Evolutionary conservation across 768 basidiomycete genomes (phyloP), one percentile per base, ranked within the genome.

Genomic region (Pisolithus albus): DNA sequence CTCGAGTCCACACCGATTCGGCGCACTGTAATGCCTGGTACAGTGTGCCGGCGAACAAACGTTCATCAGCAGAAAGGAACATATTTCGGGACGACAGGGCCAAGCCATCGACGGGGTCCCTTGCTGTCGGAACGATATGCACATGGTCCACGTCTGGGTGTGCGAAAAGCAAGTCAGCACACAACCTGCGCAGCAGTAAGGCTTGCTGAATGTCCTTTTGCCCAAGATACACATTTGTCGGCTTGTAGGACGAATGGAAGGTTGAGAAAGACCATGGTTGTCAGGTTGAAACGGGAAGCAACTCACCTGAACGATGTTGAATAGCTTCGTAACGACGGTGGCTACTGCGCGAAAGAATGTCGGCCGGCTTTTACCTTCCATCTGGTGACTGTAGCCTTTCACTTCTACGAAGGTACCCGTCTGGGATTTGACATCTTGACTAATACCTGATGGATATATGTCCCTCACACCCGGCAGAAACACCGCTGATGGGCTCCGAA

Each of bases 171-270:
- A 96, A 74, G 66, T 99, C 96, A 26, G 76, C 72, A 49, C 78
- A 77, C 68, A 98, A 73, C 4, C 83, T 81, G 32, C 86, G 84
- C 30, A 98, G 75, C 42, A 99, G 70, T 15, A 97, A 72, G 0
- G 88, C 92, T 65, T 99, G 96, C 63, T 99, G 96, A 49, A 99
- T 96, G 64, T 98, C 95, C 65, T 98, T 98, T 69, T 98, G 94
- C 1, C 96, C 95, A 56, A 99, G 96, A 67, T 98, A 97, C 19
- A 88, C 84, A 56, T 84, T 81, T 42, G 88, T 89, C 5, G 95
- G 95, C 92, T 95, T 65, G 30, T 19, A 18, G 5, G 21, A 5
- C 13, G 13, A 34, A 32, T 34, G 7, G 30, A 18, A 5, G 16
- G 32, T 47, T 19, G 15, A 46, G 13, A 34, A 13, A 34, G 13